Percentiles rank a stretch among this genome's conserved stretches.
Conservation (phyloP, 768 basidiomycete species). For the Ramaria sp. region DNA sequence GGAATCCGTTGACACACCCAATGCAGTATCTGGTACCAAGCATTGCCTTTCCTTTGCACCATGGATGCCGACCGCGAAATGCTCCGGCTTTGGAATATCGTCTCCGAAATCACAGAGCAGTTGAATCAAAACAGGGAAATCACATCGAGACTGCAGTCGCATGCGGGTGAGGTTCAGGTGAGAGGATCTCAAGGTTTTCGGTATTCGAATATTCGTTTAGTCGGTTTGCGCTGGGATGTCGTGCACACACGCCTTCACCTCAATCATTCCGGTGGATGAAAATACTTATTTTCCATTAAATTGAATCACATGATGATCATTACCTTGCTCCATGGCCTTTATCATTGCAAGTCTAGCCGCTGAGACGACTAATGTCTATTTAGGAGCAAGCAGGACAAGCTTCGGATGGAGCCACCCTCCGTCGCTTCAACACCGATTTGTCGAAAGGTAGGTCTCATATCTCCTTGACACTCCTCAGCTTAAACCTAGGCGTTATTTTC, state of each 20-base stretch:
- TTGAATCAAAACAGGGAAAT: slow-evolving; percentile 75
- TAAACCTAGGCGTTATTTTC: not conserved
- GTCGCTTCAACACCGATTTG: slow-evolving; percentile 82
- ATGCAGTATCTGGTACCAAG: too few species aligned
- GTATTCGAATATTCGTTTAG: too few species aligned
- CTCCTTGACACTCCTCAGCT: not conserved
- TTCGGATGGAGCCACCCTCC: slow-evolving; percentile 64
- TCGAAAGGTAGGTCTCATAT: slow-evolving; percentile 50
- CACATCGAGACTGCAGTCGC: slow-evolving; percentile 52
- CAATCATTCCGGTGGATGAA: too few species aligned
- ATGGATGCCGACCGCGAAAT: slow-evolving; percentile 36
- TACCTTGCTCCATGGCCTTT: not conserved
- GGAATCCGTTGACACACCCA: too few species aligned
- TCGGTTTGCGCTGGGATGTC: not conserved
- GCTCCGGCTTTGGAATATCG: slow-evolving; percentile 64
- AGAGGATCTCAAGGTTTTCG: slow-evolving; percentile 10
- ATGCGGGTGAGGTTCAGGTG: slow-evolving; percentile 70
- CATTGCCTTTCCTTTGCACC: not conserved
- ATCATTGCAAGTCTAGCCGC: not conserved
- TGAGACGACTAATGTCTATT: slow-evolving; percentile 1
- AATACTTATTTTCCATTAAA: too few species aligned
- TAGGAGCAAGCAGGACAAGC: slow-evolving; percentile 69
- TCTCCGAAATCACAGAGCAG: slow-evolving; percentile 76
- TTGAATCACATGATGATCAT: not conserved
- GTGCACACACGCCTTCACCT: not conserved